Conservation (phyloP, 768 basidiomycete genomes). For the Phlegmacium glaucopus region DNA sequence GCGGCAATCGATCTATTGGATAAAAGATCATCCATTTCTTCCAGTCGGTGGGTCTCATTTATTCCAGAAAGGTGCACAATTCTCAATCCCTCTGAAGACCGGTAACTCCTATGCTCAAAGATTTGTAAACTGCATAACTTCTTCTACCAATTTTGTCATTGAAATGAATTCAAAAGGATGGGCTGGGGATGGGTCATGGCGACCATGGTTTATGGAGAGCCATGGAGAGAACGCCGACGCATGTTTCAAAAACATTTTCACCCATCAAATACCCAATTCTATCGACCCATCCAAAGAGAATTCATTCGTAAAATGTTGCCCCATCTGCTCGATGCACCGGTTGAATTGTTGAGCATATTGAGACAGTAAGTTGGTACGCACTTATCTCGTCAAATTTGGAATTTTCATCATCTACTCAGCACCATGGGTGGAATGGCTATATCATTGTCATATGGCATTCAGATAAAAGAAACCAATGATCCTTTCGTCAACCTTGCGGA, state of each 20-base stretch:
- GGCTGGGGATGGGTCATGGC: too few relatives aligned
- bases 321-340: conserved; percentile 29
- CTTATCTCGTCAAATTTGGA: not conserved
- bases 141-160: too few relatives aligned
- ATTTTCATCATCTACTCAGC: conserved; percentile 18
- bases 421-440: conserved; percentile 37
- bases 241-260: too few relatives aligned
- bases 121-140: conserved; percentile 23
- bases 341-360: conserved; percentile 32
- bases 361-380: conserved; percentile 31
- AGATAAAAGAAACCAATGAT: conserved; percentile 36
- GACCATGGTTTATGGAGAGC: too few relatives aligned
- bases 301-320: conserved; percentile 30
- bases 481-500: conserved; percentile 41
- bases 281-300: too few relatives aligned
- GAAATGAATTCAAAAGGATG: too few relatives aligned
- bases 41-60: conserved; percentile 28
- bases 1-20: conserved; percentile 38
- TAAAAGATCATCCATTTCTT: conserved; percentile 40
- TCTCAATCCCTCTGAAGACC: conserved; percentile 33
- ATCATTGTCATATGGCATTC: conserved; percentile 44
- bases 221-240: too few relatives aligned
- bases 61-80: not conserved
- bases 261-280: too few relatives aligned
- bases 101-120: conserved; percentile 36